phyloP scores from a whole-genome alignment of 164 flowering plant species.

The Kalanchoe fedtschenkoi region DNA sequence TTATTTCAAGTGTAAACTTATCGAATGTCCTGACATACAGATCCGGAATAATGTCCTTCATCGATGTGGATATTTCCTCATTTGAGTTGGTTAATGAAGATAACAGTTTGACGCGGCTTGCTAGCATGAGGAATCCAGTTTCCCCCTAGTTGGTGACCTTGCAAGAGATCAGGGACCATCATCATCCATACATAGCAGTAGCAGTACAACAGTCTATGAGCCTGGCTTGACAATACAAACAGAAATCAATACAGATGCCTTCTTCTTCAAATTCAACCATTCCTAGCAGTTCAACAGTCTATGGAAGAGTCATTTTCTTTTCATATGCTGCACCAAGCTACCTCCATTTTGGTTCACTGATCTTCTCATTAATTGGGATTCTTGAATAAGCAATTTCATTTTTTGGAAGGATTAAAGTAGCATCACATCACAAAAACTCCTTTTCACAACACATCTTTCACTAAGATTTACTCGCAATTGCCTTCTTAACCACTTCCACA shows the following conservation, averaged over 20 bases:
- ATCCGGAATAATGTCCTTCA: conserved; percentile 28
- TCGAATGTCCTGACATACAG: conserved; percentile 61
- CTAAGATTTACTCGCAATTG: too few relatives aligned
- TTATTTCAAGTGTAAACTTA: conserved; percentile 61
- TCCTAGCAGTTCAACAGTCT: too few relatives aligned
- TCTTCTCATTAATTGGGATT: not conserved
- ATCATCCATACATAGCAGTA: conserved; percentile 12
- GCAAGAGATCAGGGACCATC: conserved; percentile 21
- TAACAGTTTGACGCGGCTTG: conserved; percentile 17
- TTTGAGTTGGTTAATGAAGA: conserved; percentile 10
- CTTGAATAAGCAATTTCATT: too few relatives aligned
- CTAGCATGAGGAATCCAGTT: conserved; percentile 14
- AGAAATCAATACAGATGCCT: too few relatives aligned
- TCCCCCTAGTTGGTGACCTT: conserved; percentile 14
- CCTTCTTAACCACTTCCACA: too few relatives aligned
- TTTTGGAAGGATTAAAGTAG: too few relatives aligned
- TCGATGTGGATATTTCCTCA: conserved; percentile 52
- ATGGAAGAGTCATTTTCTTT: not conserved
- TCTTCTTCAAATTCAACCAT: too few relatives aligned
- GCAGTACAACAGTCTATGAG: too few relatives aligned
- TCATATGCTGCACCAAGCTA: not conserved
- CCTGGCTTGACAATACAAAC: too few relatives aligned
- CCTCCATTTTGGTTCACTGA: not conserved
- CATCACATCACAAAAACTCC: too few relatives aligned
- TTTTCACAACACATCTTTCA: too few relatives aligned